Base-by-base conservation (phyloP, 1,284 basidiomycete genomes). In the Porodaedalea pini region DNA sequence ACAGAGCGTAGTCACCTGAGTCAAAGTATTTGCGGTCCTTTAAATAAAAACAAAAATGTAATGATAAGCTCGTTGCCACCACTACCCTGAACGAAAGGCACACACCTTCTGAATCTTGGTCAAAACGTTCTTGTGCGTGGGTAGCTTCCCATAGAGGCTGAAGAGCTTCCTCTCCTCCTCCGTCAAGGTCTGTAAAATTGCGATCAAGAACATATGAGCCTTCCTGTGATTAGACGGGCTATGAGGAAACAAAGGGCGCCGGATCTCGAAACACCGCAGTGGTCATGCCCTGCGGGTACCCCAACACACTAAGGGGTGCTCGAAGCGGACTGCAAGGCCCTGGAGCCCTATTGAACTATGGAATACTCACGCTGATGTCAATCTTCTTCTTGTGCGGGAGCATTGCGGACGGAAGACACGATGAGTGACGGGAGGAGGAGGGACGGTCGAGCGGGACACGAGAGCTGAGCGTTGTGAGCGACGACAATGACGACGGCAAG, bases 11-110 rank as follows among this genome's bases (percentile, higher is more conserved):
- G 73, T 98, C 94, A 62, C 95, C 95, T 60, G 95, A 98, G 74
- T 98, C 94, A 72, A 98, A 98, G 77, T 93, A 98, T 73, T 97
- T 97, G 68, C 94, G 91, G 72, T 97, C 94, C 92, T 97, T 67
- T 19, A 56, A 52, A 44, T 36, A 41, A 53, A 53, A 25, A 53
- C 41, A 43, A 48, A 56, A 51, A 40, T 52, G 37, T 41, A 60
- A 52, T 61, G 21, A 54, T 39, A 49, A 43, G 32, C 1, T 43
- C 27, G 58, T 15, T 29, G 29, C 45, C 29, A n/a, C n/a, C 17
- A 48, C 57, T 39, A 27, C 8, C 52, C 45, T 37, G 56, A 11
- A 23, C 49, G 19, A 61, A 62, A 19, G 39, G 3, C 25, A 69
- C 76, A 51, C 52, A 92, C 93, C 85, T 94, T 96, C 73, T 94